phyloP scores from a whole-genome alignment of 768 basidiomycete genomes.

The Pulveroboletus sp. region DNA sequence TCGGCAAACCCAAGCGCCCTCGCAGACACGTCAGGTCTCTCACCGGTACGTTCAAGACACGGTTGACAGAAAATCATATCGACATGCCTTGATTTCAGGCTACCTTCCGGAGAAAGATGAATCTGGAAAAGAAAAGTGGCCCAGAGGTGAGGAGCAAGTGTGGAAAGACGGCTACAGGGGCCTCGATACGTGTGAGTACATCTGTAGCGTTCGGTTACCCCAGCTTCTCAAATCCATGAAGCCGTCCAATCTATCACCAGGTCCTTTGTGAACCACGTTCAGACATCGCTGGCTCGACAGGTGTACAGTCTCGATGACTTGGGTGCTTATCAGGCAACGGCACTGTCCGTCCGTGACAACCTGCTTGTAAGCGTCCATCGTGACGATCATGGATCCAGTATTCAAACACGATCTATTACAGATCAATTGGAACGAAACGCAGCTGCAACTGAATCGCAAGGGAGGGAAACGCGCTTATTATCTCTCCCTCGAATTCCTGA shows the following conservation, averaged over 20 bases:
- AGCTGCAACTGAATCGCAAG: slow-evolving; percentile 74
- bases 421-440: slow-evolving; percentile 87
- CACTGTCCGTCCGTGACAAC: slow-evolving; percentile 84
- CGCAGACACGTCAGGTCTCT: slow-evolving; percentile 69
- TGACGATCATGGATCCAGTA: not conserved
- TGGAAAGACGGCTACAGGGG: slow-evolving; percentile 67
- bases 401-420: slow-evolving; percentile 21
- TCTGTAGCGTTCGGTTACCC: not conserved
- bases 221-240: slow-evolving; percentile 24
- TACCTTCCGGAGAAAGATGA: slow-evolving; percentile 78
- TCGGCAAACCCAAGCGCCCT: slow-evolving; percentile 52
- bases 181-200: slow-evolving; percentile 50
- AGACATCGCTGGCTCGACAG: slow-evolving; percentile 88
- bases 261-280: slow-evolving; percentile 79
- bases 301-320: slow-evolving; percentile 85
- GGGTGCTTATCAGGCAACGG: slow-evolving; percentile 90
- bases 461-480: slow-evolving; percentile 92
- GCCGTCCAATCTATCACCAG: slow-evolving; percentile 63
- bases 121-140: slow-evolving; percentile 82
- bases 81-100: slow-evolving; percentile 42
- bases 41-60: slow-evolving; percentile 43
- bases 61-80: not conserved
- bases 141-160: slow-evolving; percentile 68
- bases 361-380: slow-evolving; percentile 55
- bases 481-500: slow-evolving; percentile 90